Percentiles rank a stretch among this genome's conserved stretches.
Conservation (phyloP, 2,329 filamentous ascomycete genomes). For the Sarocladium kiliense region DNA sequence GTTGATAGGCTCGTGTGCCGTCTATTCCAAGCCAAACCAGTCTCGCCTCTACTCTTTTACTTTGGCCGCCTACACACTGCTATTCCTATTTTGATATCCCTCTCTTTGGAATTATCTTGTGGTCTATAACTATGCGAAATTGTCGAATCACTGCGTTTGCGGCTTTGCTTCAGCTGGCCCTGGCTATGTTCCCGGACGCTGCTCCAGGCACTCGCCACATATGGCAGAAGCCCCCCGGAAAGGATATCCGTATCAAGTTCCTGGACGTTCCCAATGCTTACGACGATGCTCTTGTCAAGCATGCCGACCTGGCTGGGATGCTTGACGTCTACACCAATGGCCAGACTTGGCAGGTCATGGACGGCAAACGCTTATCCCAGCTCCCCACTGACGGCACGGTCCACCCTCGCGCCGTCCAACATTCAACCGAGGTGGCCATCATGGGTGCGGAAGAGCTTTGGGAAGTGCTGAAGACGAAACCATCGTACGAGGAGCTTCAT, state of each 20-base stretch:
- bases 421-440: background rate
- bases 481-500: background rate
- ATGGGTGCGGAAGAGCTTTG: background rate
- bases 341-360: background rate
- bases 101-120: background rate
- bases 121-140: background rate
- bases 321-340: background rate
- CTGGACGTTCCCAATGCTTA: background rate
- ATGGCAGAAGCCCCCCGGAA: background rate
- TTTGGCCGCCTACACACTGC: background rate
- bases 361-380: background rate
- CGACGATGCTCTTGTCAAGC: background rate
- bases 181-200: background rate
- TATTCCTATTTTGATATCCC: background rate
- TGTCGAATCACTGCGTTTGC: background rate
- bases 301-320: background rate
- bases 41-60: background rate
- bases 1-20: background rate
- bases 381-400: background rate
- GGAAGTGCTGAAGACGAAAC: background rate
- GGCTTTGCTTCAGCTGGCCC: background rate
- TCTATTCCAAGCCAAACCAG: background rate
- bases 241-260: background rate
- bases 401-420: background rate
- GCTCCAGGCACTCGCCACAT: background rate